Evolutionary conservation across 495 filamentous ascomycete genomes (phyloP).

Genomic region (Xylaria scruposa): DNA sequence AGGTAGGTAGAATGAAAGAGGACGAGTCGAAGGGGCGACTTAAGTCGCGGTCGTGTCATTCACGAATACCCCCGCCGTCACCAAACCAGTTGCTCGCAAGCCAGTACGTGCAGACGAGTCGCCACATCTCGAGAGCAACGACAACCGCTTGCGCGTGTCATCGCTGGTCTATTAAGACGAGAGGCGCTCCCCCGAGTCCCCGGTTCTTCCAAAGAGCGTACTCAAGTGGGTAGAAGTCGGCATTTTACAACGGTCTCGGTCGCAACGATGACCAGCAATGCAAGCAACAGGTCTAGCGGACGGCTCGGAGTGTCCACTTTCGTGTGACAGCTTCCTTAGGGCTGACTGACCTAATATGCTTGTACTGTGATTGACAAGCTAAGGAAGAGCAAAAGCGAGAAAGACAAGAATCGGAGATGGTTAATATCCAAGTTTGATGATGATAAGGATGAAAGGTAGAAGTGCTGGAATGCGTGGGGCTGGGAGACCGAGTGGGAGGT

Average conservation of each 20-base stretch:
- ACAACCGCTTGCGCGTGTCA: constrained; percentile 20
- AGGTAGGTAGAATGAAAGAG: background rate
- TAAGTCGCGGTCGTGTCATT: background rate
- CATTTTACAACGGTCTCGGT: constrained; percentile 23
- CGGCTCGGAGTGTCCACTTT: constrained; percentile 23
- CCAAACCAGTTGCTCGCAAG: constrained; percentile 6
- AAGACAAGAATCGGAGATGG: background rate
- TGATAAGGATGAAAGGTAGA: background rate
- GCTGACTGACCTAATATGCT: constrained; percentile 6
- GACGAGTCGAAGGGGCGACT: background rate
- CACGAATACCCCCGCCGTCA: constrained; percentile 16
- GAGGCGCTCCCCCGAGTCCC: constrained; percentile 15
- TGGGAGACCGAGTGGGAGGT: too few species aligned
- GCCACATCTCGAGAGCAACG: background rate
- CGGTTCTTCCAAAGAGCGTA: constrained; percentile 27
- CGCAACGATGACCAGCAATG: background rate
- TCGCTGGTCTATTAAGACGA: background rate
- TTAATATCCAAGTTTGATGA: background rate
- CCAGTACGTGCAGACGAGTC: constrained; percentile 11
- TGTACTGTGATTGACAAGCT: background rate
- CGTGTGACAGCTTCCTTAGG: constrained; percentile 20
- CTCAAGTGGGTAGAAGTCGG: constrained; percentile 27
- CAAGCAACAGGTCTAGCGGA: background rate
- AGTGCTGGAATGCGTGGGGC: background rate
- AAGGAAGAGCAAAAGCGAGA: background rate